Base-by-base conservation (phyloP, 345 rosid species). In the Ceriops tagal region DNA sequence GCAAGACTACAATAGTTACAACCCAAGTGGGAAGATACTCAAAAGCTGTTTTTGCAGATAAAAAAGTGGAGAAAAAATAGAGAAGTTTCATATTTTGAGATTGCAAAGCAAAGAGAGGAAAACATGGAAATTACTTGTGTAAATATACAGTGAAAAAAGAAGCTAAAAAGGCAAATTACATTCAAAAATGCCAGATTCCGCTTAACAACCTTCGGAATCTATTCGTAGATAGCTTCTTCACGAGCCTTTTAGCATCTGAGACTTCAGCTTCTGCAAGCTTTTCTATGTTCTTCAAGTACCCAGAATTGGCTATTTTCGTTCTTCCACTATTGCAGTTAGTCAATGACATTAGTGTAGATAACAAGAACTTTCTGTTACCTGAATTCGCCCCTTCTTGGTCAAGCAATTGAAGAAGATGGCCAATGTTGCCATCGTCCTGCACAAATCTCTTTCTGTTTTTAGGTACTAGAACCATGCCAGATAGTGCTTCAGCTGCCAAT, bases 221-320 rank as follows among this genome's bases (percentile, higher is more conserved):
- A 71, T 88, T 89, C 11, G 78, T 69, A 28, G 98, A 93, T 26
- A 93, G 65, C 73, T 86, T 93, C 83, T 88, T 85, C 67, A 89
- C 85, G 74, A 93, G 92, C 73, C 76, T 86, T 82, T 89, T 93
- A 64, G 96, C 98, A 73, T 88, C 98, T 9, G 78, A 68, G 51
- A 82, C 92, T 72, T 91, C 96, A 16, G 88, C 88, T 68, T 86
- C 96, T 18, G 98, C 92, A 61, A 93, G 84, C 76, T 91, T 93
- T 73, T 89, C 96, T 52, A 93, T 83, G 83, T 79, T 87, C 80
- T 89, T 93, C 78, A 89, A 62, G 66, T 87, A 88, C 51, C 92
- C 92, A 31, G 97, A 93, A 73, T 58, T 75, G 21, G 75, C 90
- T 58, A 91, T 91, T 83, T 91, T 91, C 53, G 86, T 91, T 78